Percentiles rank a stretch among this genome's conserved stretches.
Evolutionary conservation across 2,329 filamentous ascomycete genomes (phyloP).

Genomic region (Fusarium redolens): DNA sequence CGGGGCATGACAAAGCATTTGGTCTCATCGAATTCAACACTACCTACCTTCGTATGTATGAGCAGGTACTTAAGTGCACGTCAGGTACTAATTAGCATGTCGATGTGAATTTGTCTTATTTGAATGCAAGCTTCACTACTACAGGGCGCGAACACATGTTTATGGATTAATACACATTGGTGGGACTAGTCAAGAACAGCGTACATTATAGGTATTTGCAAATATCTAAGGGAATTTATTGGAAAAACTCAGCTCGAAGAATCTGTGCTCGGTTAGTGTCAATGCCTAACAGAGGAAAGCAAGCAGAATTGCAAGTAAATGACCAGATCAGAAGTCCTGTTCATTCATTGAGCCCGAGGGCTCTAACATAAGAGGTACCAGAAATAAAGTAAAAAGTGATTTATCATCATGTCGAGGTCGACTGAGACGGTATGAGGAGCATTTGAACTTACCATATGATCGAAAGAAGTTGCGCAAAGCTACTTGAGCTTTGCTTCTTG

Average conservation of each 20-base stretch:
- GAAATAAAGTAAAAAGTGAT: slow-evolving; percentile 74
- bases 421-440: slow-evolving; percentile 30
- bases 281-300: slow-evolving; percentile 2
- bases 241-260: too few relatives aligned
- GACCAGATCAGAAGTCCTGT: slow-evolving; percentile 81
- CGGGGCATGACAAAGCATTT: slow-evolving; percentile 36
- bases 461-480: not conserved
- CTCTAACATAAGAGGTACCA: slow-evolving; percentile 99
- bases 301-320: slow-evolving; percentile 10
- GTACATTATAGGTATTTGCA: not conserved
- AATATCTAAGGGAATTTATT: not conserved
- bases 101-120: not conserved
- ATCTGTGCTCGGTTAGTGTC: slow-evolving; percentile 38
- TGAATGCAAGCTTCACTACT: not conserved
- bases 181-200: not conserved
- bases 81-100: not conserved
- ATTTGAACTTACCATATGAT: slow-evolving; percentile 49
- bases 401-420: slow-evolving; percentile 74
- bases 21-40: slow-evolving; percentile 20
- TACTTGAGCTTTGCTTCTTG: not conserved
- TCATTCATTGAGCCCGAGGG: slow-evolving; percentile 78
- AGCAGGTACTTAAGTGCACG: not conserved
- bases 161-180: not conserved
- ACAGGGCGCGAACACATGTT: not conserved
- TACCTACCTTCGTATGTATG: not conserved